Base-by-base conservation (phyloP, 495 filamentous ascomycete species). In the Beverwykella pulmonaria region DNA sequence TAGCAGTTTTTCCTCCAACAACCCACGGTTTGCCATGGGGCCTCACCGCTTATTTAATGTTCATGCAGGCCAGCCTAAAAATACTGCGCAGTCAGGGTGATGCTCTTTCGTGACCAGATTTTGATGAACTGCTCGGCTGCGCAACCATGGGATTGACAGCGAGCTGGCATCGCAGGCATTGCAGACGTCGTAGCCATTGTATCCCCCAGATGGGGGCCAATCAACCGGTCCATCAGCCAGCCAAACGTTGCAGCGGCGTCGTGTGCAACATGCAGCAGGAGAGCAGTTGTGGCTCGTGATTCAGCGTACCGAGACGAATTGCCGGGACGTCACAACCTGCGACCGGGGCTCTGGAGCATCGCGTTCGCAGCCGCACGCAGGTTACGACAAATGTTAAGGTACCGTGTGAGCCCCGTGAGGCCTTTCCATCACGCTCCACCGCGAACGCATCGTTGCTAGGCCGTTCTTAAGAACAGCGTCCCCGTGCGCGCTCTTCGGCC, bases 101-200 rank as follows among this genome's bases (percentile, higher is more conserved):
- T n/a, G 46, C 65, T 71, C 63, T 63, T 63, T 59, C 47, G 59
- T 56, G 58, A 63, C 58, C 49, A 34, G 55, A 53, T 61, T 4
- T 9, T 55, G 65, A 68, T 68, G 69, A 71, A 68, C 69, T 64
- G 69, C 68, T 71, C 69, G 57, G 64, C 64, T 70, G 62, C 56
- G 57, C 36, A 48, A 20, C 44, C 36, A 39, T 39, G 62, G 49
- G 54, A 58, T 54, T 50, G 63, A 63, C 68, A 63, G 68, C 68
- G 50, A 59, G 59, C 63, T 63, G 57, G 62, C 63, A 67, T 44
- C 39, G 32, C 8, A 12, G 39, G 2, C 39, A 44, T 59, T 46
- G 20, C 59, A 29, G 57, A 57, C 63, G 63, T 44, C 39, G 32
- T 3, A 12, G 39, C 3, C 39, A 44, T 59, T 46, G 20, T 54